These are phyloP conservation scores for Fusarium ambrosium DNA, from an alignment of 2,329 filamentous ascomycete species.

Conservation along the genomic window DNA sequence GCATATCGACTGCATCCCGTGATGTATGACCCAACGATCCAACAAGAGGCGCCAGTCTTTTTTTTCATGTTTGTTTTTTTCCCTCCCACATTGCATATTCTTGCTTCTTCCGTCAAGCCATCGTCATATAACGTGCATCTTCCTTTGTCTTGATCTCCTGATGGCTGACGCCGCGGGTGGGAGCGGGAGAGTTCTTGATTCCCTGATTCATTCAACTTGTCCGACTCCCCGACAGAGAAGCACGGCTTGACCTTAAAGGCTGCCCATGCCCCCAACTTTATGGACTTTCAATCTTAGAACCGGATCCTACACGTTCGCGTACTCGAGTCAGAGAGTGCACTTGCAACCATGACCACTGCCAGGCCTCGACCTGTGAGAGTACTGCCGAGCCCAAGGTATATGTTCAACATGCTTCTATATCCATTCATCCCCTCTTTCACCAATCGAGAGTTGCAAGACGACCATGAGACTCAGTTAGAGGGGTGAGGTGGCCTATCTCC, in stretches of 20 bases:
- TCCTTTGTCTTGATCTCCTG: neutral
- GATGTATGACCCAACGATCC: slow-evolving; percentile 11
- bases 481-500: neutral
- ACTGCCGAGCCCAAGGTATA: neutral
- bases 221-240: neutral
- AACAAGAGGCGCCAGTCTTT: slow-evolving; percentile 8
- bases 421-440: neutral
- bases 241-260: neutral
- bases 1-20: slow-evolving; percentile 29
- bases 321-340: neutral
- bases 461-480: neutral
- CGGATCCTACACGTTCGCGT: neutral
- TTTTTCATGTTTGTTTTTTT: neutral
- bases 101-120: neutral
- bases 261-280: neutral
- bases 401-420: neutral
- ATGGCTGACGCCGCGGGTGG: neutral
- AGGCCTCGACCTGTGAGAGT: neutral
- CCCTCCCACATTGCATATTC: neutral
- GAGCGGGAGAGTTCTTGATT: neutral
- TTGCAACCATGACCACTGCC: neutral
- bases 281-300: neutral
- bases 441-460: neutral
- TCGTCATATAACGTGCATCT: neutral
- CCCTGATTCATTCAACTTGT: neutral